These are phyloP conservation scores for Collybia nuda DNA, from an alignment of 768 basidiomycete species.

Conservation along the genomic window DNA sequence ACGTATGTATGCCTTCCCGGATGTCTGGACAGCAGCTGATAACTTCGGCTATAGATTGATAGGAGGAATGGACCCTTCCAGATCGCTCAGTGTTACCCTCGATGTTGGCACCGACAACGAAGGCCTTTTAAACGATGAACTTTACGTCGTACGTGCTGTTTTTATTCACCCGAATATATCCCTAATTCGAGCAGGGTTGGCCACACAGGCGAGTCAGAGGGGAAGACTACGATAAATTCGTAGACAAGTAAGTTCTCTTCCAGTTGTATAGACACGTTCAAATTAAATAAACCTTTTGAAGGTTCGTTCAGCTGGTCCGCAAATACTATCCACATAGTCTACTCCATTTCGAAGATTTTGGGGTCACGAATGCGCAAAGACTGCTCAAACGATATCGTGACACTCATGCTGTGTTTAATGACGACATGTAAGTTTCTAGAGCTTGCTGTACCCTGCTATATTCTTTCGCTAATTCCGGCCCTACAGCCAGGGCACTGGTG, in stretches of 20 bases:
- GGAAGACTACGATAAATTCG: constrained; percentile 71
- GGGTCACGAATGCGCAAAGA: constrained; percentile 71
- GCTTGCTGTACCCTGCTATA: neutral
- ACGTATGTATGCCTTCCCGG: constrained; percentile 39
- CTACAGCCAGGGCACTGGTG: constrained; percentile 70
- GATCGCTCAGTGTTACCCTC: constrained; percentile 56
- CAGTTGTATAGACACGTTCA: neutral
- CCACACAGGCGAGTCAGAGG: constrained; percentile 68
- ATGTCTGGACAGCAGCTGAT: neutral
- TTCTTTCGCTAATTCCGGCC: neutral
- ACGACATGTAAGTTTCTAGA: constrained; percentile 62
- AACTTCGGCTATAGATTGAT: constrained; percentile 41
- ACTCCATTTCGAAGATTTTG: constrained; percentile 87
- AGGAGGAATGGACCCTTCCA: constrained; percentile 64
- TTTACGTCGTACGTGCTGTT: constrained; percentile 58
- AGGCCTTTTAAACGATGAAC: constrained; percentile 54
- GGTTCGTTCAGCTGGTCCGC: constrained; percentile 75
- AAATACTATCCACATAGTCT: constrained; percentile 68
- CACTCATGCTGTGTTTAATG: constrained; percentile 77
- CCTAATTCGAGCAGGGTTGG: constrained; percentile 56
- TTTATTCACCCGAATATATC: neutral
- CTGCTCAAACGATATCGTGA: constrained; percentile 63
- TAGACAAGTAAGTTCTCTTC: constrained; percentile 57
- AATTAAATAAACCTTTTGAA: constrained; percentile 17
- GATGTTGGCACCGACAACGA: constrained; percentile 82